Evolutionary conservation across 2,329 filamentous ascomycete species (phyloP).

Genomic region (Ophiostoma montium): DNA sequence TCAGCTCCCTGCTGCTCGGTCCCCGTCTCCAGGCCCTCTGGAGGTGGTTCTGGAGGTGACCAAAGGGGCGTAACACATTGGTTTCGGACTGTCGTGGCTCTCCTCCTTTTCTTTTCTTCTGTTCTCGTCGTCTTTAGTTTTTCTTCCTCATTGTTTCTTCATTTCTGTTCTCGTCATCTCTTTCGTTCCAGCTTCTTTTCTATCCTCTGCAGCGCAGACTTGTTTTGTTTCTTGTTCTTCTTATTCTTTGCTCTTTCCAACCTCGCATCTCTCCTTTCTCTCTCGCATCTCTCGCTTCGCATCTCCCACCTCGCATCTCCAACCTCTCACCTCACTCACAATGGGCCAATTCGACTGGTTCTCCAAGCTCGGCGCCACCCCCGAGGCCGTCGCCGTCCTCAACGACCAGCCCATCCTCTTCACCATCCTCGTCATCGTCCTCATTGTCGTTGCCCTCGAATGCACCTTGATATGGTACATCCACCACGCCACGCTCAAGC

Average conservation of each 20-base stretch:
- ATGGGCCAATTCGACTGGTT: slow-evolving; percentile 44
- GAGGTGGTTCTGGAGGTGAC: neutral
- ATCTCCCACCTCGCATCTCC: neutral
- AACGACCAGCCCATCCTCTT: slow-evolving; percentile 48
- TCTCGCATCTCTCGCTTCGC: neutral
- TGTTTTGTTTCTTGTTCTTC: neutral
- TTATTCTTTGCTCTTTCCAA: neutral
- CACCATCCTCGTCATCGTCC: slow-evolving; percentile 40
- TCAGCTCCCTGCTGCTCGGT: no score
- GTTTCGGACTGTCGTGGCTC: slow-evolving; percentile 4
- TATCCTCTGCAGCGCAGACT: slow-evolving; percentile 7
- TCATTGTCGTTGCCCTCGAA: slow-evolving; percentile 34
- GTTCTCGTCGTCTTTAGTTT: neutral
- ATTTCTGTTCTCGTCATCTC: neutral
- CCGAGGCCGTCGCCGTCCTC: slow-evolving; percentile 41
- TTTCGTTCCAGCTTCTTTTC: neutral
- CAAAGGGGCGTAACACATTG: slow-evolving; percentile 6
- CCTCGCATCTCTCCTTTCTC: neutral
- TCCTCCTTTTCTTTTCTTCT: neutral
- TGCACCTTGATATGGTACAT: slow-evolving; percentile 40
- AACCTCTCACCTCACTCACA: neutral
- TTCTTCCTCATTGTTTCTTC: neutral
- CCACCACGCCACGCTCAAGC: slow-evolving; percentile 45
- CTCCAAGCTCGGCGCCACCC: slow-evolving; percentile 40
- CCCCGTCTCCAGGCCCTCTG: neutral